Evolutionary conservation across 345 rosid genomes (phyloP), one percentile per base, ranked within the genome.

Genomic region (Sisymbrium irio): DNA sequence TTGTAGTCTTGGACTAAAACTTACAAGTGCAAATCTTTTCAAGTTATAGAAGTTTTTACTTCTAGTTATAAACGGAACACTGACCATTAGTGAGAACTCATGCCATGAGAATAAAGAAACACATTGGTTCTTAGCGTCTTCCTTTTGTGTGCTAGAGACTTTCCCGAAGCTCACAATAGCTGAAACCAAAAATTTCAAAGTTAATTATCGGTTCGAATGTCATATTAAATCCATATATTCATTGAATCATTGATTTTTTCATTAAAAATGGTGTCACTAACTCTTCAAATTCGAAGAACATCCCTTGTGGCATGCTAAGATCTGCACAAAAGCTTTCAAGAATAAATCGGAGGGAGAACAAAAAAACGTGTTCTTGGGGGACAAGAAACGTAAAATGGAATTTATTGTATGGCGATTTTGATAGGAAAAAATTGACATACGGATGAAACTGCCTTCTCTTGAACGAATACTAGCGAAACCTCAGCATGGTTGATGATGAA

Each of bases 401-500:
- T 3, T 27, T 15, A 27, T 49, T 0, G 17, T 58, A 36, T 36
- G 62, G 40, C n/a, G 60, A 5, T 50, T 33, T 61, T 0, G 30
- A 55, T 62, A 27, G 40, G 10, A 36, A 36, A 15, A 46, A 47
- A 8, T 49, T 2, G 55, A 82, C 90, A 59, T 81, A 95, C 99
- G 30, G 96, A 73, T 47, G 97, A 77, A 62, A 92, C 83, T 76
- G 86, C 82, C 83, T 76, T 95, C 82, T 86, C 90, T 77, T 95
- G 98, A 65, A 85, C 96, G 58, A 90, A 86, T 17, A 84, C 89
- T 7, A 92, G 60, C 0, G 96, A 87, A 80, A 95, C 83, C 82
- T 92, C 97, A 3, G 99, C 97, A 55, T 95, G 99, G 65, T 95
- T 95, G 42, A 92, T 82, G 80, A 92, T 86, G 77, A 92, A 95